Evolutionary conservation across 2,329 filamentous ascomycete species (phyloP).

Genomic region (Tolypocladium amazonense): DNA sequence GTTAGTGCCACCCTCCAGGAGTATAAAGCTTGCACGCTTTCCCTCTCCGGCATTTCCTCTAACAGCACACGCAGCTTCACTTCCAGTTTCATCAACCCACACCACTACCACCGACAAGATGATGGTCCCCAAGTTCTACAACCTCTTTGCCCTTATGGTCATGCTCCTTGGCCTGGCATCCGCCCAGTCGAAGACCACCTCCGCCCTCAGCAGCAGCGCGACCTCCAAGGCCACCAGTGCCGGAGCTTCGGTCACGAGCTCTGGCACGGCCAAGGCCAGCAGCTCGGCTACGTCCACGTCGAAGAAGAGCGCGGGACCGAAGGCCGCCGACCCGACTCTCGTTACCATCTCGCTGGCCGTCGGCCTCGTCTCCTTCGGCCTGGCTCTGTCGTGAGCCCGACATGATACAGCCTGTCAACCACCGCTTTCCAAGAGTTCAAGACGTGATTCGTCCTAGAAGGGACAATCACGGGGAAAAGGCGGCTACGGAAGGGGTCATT

Average conservation of each 20-base stretch:
- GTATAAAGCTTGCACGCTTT: neutral
- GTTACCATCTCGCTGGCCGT: neutral
- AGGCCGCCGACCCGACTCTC: neutral
- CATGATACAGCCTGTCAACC: neutral
- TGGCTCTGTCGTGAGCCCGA: neutral
- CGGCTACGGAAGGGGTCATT: neutral
- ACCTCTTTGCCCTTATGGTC: neutral
- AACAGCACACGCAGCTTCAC: neutral
- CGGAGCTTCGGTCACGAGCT: neutral
- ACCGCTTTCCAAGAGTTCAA: neutral
- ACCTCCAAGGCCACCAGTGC: neutral
- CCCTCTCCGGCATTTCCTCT: neutral
- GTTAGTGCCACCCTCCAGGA: neutral
- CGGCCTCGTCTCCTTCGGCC: conserved; percentile 1
- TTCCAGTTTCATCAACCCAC: neutral
- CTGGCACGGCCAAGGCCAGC: neutral
- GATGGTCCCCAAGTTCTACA: conserved; percentile 1
- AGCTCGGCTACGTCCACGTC: neutral
- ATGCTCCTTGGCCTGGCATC: neutral
- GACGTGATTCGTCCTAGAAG: neutral
- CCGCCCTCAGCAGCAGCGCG: neutral
- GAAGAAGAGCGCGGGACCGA: neutral
- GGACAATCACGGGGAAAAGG: neutral
- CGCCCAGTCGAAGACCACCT: neutral
- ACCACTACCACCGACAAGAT: neutral